phyloP scores from a whole-genome alignment of 352 stramenopile genomes.

The Peronospora tabacina region DNA sequence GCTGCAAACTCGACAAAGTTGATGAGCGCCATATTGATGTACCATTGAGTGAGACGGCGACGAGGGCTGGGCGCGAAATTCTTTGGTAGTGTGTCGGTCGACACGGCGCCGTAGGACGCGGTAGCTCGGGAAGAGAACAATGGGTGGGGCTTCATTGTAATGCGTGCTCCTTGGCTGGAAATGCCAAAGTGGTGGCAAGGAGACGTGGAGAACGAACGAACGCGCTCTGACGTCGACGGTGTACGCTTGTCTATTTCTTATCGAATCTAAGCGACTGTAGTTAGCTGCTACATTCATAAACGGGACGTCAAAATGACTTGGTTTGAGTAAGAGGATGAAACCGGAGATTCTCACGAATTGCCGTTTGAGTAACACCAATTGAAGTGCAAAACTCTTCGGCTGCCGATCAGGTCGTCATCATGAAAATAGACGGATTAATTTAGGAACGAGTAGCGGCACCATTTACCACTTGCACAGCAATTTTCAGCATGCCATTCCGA shows the following conservation, averaged over 20 bases:
- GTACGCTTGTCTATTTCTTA: no score
- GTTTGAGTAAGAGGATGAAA: conserved; percentile 7
- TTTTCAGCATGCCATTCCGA: no score
- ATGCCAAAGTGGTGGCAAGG: conserved; percentile 13
- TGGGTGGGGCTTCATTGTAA: conserved; percentile 21
- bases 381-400: no score
- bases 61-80: conserved; percentile 38
- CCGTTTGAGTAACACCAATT: not conserved
- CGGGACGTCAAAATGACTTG: conserved; percentile 1
- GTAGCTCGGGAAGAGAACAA: conserved; percentile 12
- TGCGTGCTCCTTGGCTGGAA: conserved; percentile 2
- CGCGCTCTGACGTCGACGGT: not conserved
- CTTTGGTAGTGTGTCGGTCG: conserved; percentile 19
- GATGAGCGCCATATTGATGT: conserved; percentile 74
- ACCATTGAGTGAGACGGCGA: conserved; percentile 46
- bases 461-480: no score
- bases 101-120: conserved; percentile 29
- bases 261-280: no score
- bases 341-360: conserved; percentile 14
- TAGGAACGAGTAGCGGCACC: no score
- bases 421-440: no score
- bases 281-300: conserved; percentile 12
- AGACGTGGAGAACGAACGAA: not conserved
- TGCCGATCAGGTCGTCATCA: no score
- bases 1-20: conserved; percentile 82